phyloP scores from a whole-genome alignment of 257 asterid species.

The Solanum pinnatisectum region DNA sequence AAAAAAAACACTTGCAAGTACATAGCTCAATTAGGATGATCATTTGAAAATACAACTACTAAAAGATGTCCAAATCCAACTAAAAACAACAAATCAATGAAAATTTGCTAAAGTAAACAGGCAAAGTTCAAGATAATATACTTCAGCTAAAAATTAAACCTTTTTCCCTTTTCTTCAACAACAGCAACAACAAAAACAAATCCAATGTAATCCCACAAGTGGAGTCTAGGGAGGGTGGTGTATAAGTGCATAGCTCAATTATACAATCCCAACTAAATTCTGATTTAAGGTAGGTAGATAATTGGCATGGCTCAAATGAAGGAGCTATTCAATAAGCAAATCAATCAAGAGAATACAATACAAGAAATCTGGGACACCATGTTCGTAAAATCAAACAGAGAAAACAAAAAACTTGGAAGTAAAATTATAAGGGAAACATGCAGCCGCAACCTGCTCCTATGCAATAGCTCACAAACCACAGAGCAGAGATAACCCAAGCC shows the following conservation, averaged over 20 bases:
- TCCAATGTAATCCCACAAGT: background rate
- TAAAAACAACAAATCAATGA: background rate
- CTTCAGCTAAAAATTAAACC: background rate
- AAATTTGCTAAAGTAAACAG: background rate
- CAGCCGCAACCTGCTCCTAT: background rate
- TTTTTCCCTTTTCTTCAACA: background rate
- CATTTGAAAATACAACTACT: background rate
- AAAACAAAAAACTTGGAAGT: background rate
- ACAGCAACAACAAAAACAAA: background rate
- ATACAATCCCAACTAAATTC: background rate
- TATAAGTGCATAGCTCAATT: background rate
- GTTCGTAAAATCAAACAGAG: background rate
- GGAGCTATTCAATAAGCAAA: background rate
- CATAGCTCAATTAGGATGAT: background rate
- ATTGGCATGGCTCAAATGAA: background rate
- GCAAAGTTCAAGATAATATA: background rate
- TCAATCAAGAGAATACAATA: background rate
- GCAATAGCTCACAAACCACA: background rate
- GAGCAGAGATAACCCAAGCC: too few relatives aligned
- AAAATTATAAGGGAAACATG: background rate
- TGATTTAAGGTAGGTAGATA: background rate
- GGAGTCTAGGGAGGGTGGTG: background rate
- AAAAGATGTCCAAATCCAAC: background rate
- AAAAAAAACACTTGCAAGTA: background rate
- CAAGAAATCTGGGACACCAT: background rate